These are phyloP conservation scores for Fusarium verticillioides DNA, from an alignment of 2,329 filamentous ascomycete species.

Conservation along the genomic window DNA sequence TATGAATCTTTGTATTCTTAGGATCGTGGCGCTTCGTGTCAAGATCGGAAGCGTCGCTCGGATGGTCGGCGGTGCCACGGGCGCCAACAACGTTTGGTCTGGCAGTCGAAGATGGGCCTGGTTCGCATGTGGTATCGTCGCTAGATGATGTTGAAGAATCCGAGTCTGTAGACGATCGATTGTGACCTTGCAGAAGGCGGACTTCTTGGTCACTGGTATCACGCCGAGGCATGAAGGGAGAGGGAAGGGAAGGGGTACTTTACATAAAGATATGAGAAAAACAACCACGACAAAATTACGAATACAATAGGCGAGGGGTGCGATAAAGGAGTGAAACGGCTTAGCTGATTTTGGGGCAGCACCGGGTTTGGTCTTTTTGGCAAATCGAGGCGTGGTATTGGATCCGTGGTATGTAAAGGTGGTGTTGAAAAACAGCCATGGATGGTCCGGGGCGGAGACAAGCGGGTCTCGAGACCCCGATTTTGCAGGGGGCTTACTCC, in stretches of 20 bases:
- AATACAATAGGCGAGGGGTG: slow-evolving; percentile 13
- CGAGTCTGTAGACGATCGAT: slow-evolving; percentile 28
- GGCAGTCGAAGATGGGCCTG: slow-evolving; percentile 31
- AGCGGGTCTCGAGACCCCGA: slow-evolving; percentile 40
- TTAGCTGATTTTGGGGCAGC: slow-evolving; percentile 25
- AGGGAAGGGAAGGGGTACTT: not conserved
- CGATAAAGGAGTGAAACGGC: slow-evolving; percentile 23
- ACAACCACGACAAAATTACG: slow-evolving; percentile 14
- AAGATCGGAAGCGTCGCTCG: slow-evolving; percentile 45
- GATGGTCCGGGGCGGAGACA: slow-evolving; percentile 30
- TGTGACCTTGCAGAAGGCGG: slow-evolving; percentile 33
- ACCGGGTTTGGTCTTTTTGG: slow-evolving; percentile 32
- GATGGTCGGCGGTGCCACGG: slow-evolving; percentile 38
- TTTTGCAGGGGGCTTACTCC: slow-evolving; percentile 29
- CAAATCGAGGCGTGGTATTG: slow-evolving; percentile 34
- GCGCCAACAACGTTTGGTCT: slow-evolving; percentile 43
- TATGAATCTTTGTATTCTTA: slow-evolving; percentile 50
- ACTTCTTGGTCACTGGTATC: slow-evolving; percentile 38
- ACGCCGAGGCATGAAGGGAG: slow-evolving; percentile 38
- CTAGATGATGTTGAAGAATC: slow-evolving; percentile 32
- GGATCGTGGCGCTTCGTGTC: slow-evolving; percentile 47
- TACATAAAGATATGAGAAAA: slow-evolving; percentile 1
- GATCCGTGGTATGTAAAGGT: slow-evolving; percentile 34
- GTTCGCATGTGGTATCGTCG: slow-evolving; percentile 46
- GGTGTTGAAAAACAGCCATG: slow-evolving; percentile 39